These are phyloP conservation scores for Yamadazyma phyllophila DNA, from an alignment of 805 yeast species.

Conservation along the genomic window DNA sequence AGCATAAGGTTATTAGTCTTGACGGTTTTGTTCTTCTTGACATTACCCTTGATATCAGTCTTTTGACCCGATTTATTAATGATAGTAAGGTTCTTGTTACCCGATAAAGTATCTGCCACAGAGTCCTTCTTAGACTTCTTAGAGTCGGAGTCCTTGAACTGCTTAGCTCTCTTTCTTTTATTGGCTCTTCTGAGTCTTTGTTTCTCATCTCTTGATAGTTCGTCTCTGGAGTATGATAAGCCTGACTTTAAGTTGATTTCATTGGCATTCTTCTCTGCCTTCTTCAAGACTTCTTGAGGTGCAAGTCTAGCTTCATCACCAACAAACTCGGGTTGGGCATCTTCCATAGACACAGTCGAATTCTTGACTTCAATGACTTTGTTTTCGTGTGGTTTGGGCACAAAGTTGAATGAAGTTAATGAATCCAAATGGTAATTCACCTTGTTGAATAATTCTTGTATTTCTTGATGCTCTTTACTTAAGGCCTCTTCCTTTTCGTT, in stretches of 20 bases:
- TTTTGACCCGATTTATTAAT: constrained; percentile 74
- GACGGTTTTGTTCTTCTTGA: constrained; percentile 39
- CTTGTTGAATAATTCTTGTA: constrained; percentile 58
- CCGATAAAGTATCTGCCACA: constrained; percentile 66
- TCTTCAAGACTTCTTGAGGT: constrained; percentile 87
- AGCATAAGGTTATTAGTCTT: constrained; percentile 13
- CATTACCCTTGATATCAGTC: constrained; percentile 69
- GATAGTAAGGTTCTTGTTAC: constrained; percentile 74
- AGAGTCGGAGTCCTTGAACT: constrained; percentile 34
- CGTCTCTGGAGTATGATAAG: constrained; percentile 75
- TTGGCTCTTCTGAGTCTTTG: constrained; percentile 82
- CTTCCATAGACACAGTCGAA: constrained; percentile 88
- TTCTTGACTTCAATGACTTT: constrained; percentile 79
- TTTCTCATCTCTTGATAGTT: constrained; percentile 79
- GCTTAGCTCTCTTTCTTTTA: constrained; percentile 74
- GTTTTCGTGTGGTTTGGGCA: constrained; percentile 81
- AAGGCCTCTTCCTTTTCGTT: constrained; percentile 61
- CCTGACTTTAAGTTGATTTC: constrained; percentile 77
- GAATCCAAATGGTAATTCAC: constrained; percentile 79
- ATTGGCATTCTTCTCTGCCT: constrained; percentile 41
- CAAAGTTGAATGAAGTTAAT: constrained; percentile 88
- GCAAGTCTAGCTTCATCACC: constrained; percentile 76
- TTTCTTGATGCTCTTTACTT: constrained; percentile 73
- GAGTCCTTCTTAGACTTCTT: constrained; percentile 49
- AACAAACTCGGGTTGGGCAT: constrained; percentile 88